phyloP scores from a whole-genome alignment of 2,329 filamentous ascomycete genomes.

The Fusarium napiforme region DNA sequence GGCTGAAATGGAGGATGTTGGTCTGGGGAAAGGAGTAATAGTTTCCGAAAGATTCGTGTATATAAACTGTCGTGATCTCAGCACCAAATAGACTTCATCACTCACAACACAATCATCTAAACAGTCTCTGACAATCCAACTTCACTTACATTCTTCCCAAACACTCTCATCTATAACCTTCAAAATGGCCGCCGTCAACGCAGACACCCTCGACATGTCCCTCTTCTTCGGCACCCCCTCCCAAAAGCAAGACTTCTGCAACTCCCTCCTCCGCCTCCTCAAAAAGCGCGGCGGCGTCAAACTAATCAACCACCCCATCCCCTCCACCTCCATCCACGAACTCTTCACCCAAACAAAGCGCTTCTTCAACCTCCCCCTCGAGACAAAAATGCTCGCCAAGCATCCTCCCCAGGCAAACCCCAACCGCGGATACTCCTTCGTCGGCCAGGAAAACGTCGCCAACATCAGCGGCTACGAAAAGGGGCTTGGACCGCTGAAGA shows the following conservation, averaged over 20 bases:
- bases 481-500: constrained; percentile 63
- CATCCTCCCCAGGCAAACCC: constrained; percentile 49
- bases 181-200: constrained; percentile 30
- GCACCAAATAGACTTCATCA: background rate
- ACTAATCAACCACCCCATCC: constrained; percentile 43
- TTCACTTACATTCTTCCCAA: background rate
- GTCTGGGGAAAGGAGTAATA: constrained; percentile 22
- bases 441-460: constrained; percentile 50
- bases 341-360: constrained; percentile 42
- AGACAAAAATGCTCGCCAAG: constrained; percentile 47
- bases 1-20: background rate
- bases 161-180: too few species aligned
- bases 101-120: background rate
- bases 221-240: constrained; percentile 44
- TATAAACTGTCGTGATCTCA: background rate
- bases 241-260: constrained; percentile 42
- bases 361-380: constrained; percentile 49
- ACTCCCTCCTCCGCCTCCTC: constrained; percentile 36
- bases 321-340: constrained; percentile 33
- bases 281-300: constrained; percentile 43
- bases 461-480: constrained; percentile 49
- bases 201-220: constrained; percentile 44
- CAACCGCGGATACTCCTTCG: constrained; percentile 52
- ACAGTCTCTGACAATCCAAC: background rate
- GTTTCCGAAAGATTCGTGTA: constrained; percentile 16